These are phyloP conservation scores for Trichophaea hybrida DNA, from an alignment of 2,329 filamentous ascomycete genomes.

Conservation along the genomic window DNA sequence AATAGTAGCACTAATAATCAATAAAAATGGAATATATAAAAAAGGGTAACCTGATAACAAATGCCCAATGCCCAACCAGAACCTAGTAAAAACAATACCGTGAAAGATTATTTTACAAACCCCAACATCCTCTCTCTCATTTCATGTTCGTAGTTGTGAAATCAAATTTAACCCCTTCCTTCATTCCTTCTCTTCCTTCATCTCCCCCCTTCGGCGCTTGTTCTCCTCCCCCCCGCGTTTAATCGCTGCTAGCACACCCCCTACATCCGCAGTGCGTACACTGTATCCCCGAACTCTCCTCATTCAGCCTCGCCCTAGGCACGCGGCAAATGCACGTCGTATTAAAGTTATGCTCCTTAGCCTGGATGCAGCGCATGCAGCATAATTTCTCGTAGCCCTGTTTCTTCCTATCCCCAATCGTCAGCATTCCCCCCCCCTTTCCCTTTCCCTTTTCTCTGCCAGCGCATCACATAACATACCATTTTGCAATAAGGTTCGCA, in stretches of 20 bases:
- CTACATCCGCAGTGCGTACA: conserved; percentile 92
- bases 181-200: background rate
- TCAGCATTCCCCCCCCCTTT: conserved; percentile 2
- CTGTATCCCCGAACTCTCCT: conserved; percentile 78
- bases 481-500: conserved; percentile 90
- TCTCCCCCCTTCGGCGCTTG: background rate
- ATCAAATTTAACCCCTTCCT: too few species aligned
- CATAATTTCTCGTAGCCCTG: conserved; percentile 97
- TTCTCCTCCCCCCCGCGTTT: background rate
- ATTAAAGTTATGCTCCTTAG: conserved; percentile 99
- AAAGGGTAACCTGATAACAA: too few species aligned
- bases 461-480: conserved; percentile 35
- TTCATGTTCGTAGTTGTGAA: too few species aligned
- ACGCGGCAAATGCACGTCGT: conserved; percentile 95
- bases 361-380: conserved; percentile 90
- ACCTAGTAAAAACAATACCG: too few species aligned
- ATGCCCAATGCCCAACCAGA: too few species aligned
- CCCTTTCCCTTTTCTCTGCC: background rate
- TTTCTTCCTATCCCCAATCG: conserved; percentile 49
- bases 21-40: too few species aligned
- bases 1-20: too few species aligned
- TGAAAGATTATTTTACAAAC: background rate
- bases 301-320: conserved; percentile 63
- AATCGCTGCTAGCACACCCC: conserved; percentile 22
- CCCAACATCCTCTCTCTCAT: background rate